Evolutionary conservation across 257 asterid genomes (phyloP), one percentile per base, ranked within the genome.

Genomic region (Henckelia pumila): DNA sequence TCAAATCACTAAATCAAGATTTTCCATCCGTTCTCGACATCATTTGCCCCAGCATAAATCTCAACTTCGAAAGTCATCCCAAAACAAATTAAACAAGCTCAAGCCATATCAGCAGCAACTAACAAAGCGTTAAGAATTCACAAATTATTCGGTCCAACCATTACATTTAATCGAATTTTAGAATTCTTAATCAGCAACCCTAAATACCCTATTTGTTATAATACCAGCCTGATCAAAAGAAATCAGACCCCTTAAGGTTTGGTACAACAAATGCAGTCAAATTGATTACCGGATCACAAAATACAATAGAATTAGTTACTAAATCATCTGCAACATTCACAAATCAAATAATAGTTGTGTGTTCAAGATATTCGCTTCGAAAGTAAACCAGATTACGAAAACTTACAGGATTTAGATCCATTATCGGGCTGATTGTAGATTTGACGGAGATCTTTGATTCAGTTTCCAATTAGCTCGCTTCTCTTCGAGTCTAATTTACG

Each of bases 401-500:
- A 75, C 79, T 70, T 70, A 75, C 79, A 22, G 75, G 64, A 21
- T 75, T 75, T 64, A 75, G 79, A 75, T 75, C 79, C 79, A 75
- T 75, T 52, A 35, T 66, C n/a, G 24, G 37, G 60, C 3, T 47
- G 19, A 52, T 57, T 10, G 29, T 6, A 28, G 37, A 66, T 16
- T 11, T 67, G 71, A 14, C n/a, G 6, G 32, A 19, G 66, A 13
- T 50, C 59, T 65, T 11, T 32, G 25, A 56, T 25, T 65, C 63
- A 29, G 63, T 69, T 50, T 32, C 55, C 20, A 47, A 47, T 47
- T 47, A 16, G n/a, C n/a, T n/a, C n/a, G n/a, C n/a, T n/a, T n/a
- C n/a, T n/a, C n/a, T n/a, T n/a, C n/a, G n/a, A n/a, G n/a, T n/a
- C n/a, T n/a, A n/a, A n/a, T n/a, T n/a, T n/a, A n/a, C n/a, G n/a